Evolutionary conservation across 345 rosid species (phyloP).

Genomic region (Aurinia saxatilis): DNA sequence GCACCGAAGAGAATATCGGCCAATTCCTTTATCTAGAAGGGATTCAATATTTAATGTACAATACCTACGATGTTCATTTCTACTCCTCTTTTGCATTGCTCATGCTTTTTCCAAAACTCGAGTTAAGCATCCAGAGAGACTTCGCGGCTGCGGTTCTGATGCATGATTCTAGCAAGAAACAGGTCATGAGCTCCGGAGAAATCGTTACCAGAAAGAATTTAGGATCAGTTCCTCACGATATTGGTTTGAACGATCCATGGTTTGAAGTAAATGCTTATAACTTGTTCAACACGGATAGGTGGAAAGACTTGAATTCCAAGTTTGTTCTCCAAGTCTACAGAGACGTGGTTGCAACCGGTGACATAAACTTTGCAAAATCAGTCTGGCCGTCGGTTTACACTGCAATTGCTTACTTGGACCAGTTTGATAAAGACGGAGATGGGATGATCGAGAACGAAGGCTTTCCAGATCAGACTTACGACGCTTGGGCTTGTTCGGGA

Average conservation of each 20-base stretch:
- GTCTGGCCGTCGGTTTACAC: constrained; percentile 77
- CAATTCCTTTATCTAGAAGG: constrained; percentile 83
- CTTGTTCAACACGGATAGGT: constrained; percentile 46
- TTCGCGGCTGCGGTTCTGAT: constrained; percentile 64
- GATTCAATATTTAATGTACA: constrained; percentile 61
- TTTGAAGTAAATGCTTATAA: constrained; percentile 64
- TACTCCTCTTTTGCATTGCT: constrained; percentile 71
- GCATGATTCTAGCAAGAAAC: constrained; percentile 53
- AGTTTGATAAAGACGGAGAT: constrained; percentile 71
- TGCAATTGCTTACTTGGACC: constrained; percentile 73
- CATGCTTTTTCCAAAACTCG: constrained; percentile 68
- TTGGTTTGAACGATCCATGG: constrained; percentile 69
- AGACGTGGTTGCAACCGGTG: constrained; percentile 61
- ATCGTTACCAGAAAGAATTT: constrained; percentile 45
- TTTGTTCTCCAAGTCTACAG: constrained; percentile 72
- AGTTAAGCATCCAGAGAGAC: constrained; percentile 76
- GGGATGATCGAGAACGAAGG: constrained; percentile 88
- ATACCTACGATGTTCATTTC: constrained; percentile 77
- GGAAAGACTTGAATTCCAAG: constrained; percentile 82
- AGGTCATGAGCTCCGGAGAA: constrained; percentile 51
- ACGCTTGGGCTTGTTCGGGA: constrained; percentile 59
- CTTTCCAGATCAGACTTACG: constrained; percentile 81
- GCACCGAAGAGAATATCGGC: constrained; percentile 77
- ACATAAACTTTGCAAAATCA: constrained; percentile 44
- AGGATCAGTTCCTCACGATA: constrained; percentile 75